Evolutionary conservation across 2,329 filamentous ascomycete genomes (phyloP).

Genomic region (Beauveria varroae): DNA sequence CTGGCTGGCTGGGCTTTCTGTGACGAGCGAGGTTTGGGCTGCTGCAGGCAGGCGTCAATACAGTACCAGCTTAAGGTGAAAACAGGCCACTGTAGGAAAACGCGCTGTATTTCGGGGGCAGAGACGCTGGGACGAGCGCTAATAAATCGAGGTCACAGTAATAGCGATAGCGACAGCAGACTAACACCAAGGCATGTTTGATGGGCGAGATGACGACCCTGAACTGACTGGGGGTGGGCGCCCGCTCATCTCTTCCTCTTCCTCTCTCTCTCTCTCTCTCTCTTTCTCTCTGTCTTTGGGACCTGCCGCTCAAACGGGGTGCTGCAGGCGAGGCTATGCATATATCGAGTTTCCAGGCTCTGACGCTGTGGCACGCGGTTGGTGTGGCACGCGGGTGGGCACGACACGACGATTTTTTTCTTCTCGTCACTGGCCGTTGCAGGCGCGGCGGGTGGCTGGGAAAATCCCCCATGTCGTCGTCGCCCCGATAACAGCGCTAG

Average conservation of each 20-base stretch:
- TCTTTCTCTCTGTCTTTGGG: neutral
- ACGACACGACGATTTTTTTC: no score
- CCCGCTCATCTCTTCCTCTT: neutral
- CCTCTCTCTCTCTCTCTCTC: neutral
- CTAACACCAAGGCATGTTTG: neutral
- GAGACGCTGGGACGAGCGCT: neutral
- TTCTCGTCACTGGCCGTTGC: no score
- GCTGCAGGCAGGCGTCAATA: neutral
- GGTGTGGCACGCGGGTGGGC: neutral
- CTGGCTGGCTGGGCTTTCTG: neutral
- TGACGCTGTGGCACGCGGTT: neutral
- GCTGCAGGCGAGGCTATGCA: neutral
- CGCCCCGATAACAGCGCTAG: conserved; percentile 9
- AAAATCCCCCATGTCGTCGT: neutral
- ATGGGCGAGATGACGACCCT: neutral
- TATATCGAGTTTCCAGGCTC: neutral
- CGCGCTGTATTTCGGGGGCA: neutral
- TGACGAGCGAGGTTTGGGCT: neutral
- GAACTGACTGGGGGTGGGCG: conserved; percentile 2
- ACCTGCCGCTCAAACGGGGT: neutral
- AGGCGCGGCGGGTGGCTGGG: neutral
- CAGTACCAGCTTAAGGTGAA: neutral
- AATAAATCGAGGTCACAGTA: neutral
- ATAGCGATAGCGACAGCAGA: neutral
- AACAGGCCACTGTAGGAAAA: neutral